Base-by-base conservation (phyloP, 176 grass and related monocot species). In the Aegilops speltoides region DNA sequence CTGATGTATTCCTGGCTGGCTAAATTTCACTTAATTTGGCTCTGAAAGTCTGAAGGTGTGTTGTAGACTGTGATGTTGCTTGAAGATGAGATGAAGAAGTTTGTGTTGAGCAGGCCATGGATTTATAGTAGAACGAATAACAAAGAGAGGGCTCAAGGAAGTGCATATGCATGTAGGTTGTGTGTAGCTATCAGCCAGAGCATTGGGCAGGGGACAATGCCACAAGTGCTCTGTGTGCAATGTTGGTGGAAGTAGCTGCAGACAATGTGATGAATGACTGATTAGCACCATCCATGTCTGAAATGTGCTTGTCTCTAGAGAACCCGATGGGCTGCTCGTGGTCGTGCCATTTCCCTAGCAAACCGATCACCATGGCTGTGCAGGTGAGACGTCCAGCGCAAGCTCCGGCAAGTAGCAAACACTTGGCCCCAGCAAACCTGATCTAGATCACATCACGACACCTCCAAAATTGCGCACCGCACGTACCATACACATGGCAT, bases 181-280 rank as follows among this genome's bases (percentile, higher is more conserved):
- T 8, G 62, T 37, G 15, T 22, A 61, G 11, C 64, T 40, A 52
- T 82, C 71, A 54, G 20, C 3, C 5, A 40, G 75, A 10, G n/a
- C 37, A 32, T 43, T 79, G 74, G 25, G 31, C 72, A 82, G 33
- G 83, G n/a, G 75, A 76, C 92, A 89, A 28, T n/a, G 16, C 77
- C 89, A 91, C 26, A 46, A 81, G 37, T 34, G 68, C 38, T 34
- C 25, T 73, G 31, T 7, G 5, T 91, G 86, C 88, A 86, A 32
- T 36, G 79, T 80, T 64, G 25, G 5, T 52, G 15, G 7, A 76
- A 50, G 7, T 28, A 60, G 28, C 6, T 10, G 32, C 26, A 43
- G 67, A 52, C 8, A 59, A 8, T 22, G 48, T 65, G 60, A 65
- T 65, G 46, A 56, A 56, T 77, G 61, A 23, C 70, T 36, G 79